These are phyloP conservation scores for Termitomyces sp. DNA, from an alignment of 768 basidiomycete species.

Conservation along the genomic window DNA sequence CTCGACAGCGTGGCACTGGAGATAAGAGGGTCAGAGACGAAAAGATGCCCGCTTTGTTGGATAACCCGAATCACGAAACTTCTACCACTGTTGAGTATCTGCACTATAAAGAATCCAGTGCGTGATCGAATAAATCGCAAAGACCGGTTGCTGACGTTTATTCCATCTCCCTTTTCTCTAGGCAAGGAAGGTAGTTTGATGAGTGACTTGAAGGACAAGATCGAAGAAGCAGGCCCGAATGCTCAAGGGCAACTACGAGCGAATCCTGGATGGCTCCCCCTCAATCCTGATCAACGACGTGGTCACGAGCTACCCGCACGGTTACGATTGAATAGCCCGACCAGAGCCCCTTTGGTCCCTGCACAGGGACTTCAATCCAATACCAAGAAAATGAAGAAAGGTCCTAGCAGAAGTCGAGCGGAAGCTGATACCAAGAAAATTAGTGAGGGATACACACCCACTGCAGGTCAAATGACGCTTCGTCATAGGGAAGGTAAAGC, in stretches of 20 bases:
- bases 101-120: background rate
- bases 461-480: slow-evolving; percentile 23
- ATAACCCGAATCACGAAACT: slow-evolving; percentile 2
- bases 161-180: background rate
- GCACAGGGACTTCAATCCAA: no score
- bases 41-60: slow-evolving; percentile 1
- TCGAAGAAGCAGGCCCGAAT: background rate
- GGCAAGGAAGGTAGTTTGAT: background rate
- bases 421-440: no score
- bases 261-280: no score
- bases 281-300: no score
- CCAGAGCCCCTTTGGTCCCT: no score
- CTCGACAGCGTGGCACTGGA: no score
- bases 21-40: background rate
- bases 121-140: background rate
- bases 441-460: no score
- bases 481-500: slow-evolving; percentile 16
- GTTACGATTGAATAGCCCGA: no score
- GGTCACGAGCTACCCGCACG: no score
- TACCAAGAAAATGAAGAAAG: no score
- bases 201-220: background rate
- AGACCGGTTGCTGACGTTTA: background rate
- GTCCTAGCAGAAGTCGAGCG: no score
- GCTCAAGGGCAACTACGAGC: slow-evolving; percentile 10
- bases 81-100: slow-evolving; percentile 12